A percentile compares a stretch with the other conserved stretches of the same genome.
Evolutionary conservation across 1,284 basidiomycete species (phyloP).

Genomic region (Pyrrhoderma lamaoense): DNA sequence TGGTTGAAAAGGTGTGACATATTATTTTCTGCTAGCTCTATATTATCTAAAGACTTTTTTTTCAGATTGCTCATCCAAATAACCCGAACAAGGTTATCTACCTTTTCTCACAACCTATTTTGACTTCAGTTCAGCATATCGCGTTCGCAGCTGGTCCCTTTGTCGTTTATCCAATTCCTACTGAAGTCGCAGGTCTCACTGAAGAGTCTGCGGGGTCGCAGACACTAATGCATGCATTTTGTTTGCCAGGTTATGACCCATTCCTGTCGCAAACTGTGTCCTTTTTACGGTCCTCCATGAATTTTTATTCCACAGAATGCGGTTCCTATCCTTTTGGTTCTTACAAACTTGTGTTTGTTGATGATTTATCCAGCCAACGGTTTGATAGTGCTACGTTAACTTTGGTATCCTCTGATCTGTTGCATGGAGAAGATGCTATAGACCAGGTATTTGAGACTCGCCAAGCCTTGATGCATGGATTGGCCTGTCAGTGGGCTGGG

Average conservation of each 20-base stretch:
- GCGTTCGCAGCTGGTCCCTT: constrained; percentile 96
- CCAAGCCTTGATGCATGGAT: constrained; percentile 78
- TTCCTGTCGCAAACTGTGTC: constrained; percentile 63
- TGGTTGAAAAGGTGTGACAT: constrained; percentile 75
- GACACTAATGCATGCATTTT: constrained; percentile 89
- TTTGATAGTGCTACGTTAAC: constrained; percentile 84
- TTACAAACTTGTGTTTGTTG: constrained; percentile 94
- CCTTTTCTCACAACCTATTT: constrained; percentile 82
- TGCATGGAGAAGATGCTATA: constrained; percentile 85
- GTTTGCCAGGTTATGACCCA: constrained; percentile 80
- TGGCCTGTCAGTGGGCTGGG: constrained; percentile 96
- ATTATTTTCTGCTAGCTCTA: constrained; percentile 18
- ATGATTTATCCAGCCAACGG: constrained; percentile 73
- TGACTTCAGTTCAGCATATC: constrained; percentile 93
- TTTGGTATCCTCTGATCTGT: constrained; percentile 74
- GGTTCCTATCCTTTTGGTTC: constrained; percentile 96
- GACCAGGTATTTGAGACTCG: constrained; percentile 93
- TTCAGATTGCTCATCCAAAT: constrained; percentile 85
- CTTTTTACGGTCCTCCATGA: constrained; percentile 85
- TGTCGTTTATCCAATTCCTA: constrained; percentile 67
- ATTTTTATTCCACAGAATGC: constrained; percentile 86
- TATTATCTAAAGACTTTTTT: constrained; percentile 10
- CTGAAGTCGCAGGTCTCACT: constrained; percentile 49
- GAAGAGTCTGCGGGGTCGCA: constrained; percentile 61
- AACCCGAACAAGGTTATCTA: constrained; percentile 94